These are phyloP conservation scores for Chaetoceros muelleri DNA, from an alignment of 108 stramenopile genomes.

Conservation along the genomic window DNA sequence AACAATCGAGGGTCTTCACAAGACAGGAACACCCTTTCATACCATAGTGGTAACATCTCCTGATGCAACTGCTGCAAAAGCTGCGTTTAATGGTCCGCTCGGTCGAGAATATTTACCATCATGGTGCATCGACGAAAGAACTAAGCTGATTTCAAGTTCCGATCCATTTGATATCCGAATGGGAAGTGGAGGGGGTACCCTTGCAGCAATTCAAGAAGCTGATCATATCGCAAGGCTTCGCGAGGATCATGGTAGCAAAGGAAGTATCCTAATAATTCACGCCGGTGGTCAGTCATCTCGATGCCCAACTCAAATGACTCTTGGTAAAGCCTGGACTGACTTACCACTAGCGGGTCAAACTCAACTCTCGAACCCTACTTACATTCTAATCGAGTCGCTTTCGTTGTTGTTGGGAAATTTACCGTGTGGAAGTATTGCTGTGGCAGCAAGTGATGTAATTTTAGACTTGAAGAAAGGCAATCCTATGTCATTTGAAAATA, in stretches of 20 bases:
- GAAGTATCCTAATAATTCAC: slow-evolving; percentile 42
- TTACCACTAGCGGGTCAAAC: slow-evolving; percentile 22
- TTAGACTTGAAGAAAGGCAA: slow-evolving; percentile 18
- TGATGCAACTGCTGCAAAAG: slow-evolving; percentile 26
- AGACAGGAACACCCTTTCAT: slow-evolving; percentile 24
- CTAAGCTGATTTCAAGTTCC: slow-evolving; percentile 36
- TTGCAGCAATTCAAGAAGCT: slow-evolving; percentile 50
- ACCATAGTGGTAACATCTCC: slow-evolving; percentile 44
- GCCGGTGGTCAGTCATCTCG: slow-evolving; percentile 75
- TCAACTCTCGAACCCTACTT: slow-evolving; percentile 34
- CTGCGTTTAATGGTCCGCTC: slow-evolving; percentile 12
- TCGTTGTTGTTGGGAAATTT: slow-evolving; percentile 26
- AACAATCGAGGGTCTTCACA: background rate
- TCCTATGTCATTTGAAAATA: background rate
- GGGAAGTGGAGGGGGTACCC: slow-evolving; percentile 70
- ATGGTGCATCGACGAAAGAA: background rate
- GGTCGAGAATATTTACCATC: background rate
- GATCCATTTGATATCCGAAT: slow-evolving; percentile 58
- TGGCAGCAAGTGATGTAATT: slow-evolving; percentile 58
- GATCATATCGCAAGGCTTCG: too few species aligned
- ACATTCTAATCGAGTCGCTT: slow-evolving; percentile 28
- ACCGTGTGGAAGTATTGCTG: slow-evolving; percentile 44
- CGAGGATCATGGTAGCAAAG: background rate
- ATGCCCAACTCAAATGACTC: slow-evolving; percentile 66
- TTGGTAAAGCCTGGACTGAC: slow-evolving; percentile 75